Evolutionary conservation across 148 eudicot genomes (phyloP).

Genomic region (Rhododendron ferrugineum): DNA sequence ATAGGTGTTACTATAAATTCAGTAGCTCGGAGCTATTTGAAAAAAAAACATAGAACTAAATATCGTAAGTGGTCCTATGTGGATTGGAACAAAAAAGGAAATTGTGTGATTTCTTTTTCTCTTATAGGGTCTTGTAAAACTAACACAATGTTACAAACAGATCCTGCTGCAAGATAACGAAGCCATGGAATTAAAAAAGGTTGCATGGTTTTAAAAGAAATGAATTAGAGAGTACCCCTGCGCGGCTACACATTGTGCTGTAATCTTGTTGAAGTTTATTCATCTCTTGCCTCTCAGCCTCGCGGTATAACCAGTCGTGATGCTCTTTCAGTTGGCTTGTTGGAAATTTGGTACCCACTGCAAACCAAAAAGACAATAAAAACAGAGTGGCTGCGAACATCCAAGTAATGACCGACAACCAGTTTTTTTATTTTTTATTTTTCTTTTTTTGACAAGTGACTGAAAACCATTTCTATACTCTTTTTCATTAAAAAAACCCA

Average conservation of each 20-base stretch:
- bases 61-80: no score
- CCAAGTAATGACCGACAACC: not conserved
- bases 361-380: constrained; percentile 14
- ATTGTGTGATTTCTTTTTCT: no score
- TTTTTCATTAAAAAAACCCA: not conserved
- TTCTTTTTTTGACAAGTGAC: no score
- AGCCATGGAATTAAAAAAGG: not conserved
- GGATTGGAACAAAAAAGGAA: no score
- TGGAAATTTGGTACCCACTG: constrained; percentile 65
- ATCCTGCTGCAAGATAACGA: not conserved
- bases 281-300: constrained; percentile 49
- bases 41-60: not conserved
- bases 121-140: not conserved
- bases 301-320: constrained; percentile 40
- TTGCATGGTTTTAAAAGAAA: not conserved
- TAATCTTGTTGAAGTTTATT: constrained; percentile 35
- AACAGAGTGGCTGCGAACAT: not conserved
- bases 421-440: no score
- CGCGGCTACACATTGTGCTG: constrained; percentile 37
- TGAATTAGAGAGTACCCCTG: constrained; percentile 47
- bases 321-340: constrained; percentile 32
- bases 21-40: not conserved
- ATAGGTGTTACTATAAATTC: not conserved
- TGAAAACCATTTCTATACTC: not conserved
- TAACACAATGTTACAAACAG: not conserved